Evolutionary conservation across 805 yeast genomes (phyloP).

Genomic region (Saccharomyces paradoxus): DNA sequence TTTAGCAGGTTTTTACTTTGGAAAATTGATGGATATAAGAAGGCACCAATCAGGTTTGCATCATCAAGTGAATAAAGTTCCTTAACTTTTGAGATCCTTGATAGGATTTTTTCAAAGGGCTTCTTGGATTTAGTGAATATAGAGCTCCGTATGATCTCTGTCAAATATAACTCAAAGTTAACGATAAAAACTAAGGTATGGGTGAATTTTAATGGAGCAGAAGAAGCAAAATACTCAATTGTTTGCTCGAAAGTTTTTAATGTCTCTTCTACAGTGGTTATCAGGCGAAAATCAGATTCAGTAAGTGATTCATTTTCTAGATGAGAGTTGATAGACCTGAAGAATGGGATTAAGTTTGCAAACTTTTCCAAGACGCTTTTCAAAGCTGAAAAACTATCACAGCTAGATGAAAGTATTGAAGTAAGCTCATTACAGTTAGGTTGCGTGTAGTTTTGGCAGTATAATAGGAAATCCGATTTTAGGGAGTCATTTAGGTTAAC

Average conservation of each 20-base stretch:
- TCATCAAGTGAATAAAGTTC: neutral
- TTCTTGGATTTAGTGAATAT: slow-evolving; percentile 1
- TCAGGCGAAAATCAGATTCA: slow-evolving; percentile 5
- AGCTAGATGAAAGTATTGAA: slow-evolving; percentile 1
- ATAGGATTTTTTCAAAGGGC: slow-evolving; percentile 2
- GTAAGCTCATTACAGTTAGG: neutral
- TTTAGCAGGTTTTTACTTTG: neutral
- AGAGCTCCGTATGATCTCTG: neutral
- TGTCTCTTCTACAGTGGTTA: slow-evolving; percentile 1
- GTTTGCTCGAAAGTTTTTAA: slow-evolving; percentile 3
- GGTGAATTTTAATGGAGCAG: slow-evolving; percentile 4
- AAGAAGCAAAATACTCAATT: slow-evolving; percentile 3
- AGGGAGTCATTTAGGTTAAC: neutral
- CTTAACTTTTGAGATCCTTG: neutral
- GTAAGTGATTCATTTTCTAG: slow-evolving; percentile 9
- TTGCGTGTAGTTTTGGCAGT: neutral
- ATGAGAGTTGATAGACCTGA: slow-evolving; percentile 5
- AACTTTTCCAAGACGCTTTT: slow-evolving; percentile 4
- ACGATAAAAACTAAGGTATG: slow-evolving; percentile 1
- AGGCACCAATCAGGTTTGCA: slow-evolving; percentile 5
- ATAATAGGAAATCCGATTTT: neutral
- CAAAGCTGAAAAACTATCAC: slow-evolving; percentile 8
- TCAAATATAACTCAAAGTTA: slow-evolving; percentile 4
- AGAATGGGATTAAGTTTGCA: slow-evolving; percentile 1
- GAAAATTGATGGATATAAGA: slow-evolving; percentile 6